Conservation (phyloP, 352 stramenopile genomes). For the Pythium chondricola region DNA sequence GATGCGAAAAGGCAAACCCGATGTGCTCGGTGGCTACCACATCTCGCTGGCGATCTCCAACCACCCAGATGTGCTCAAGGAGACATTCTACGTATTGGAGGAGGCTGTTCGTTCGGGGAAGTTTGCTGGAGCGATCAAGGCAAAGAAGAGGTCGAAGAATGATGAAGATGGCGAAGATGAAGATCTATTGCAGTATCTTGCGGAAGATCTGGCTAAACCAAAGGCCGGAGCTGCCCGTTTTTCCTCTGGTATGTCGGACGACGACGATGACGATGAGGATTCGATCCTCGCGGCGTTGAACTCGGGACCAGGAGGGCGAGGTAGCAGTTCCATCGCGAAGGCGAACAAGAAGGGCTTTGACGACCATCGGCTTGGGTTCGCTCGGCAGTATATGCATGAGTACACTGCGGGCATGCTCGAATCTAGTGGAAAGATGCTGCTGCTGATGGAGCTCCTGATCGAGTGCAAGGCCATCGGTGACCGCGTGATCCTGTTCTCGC, state of each 20-base stretch:
- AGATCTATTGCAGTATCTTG: constrained; percentile 32
- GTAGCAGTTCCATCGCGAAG: not conserved
- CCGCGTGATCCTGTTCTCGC: constrained; percentile 86
- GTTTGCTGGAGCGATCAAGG: constrained; percentile 26
- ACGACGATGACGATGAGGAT: constrained; percentile 27
- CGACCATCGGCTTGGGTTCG: constrained; percentile 69
- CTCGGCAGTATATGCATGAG: constrained; percentile 43
- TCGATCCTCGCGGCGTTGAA: constrained; percentile 35
- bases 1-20: constrained; percentile 40
- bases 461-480: constrained; percentile 67
- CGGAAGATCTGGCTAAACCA: not conserved
- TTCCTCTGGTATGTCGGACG: constrained; percentile 13
- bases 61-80: constrained; percentile 75
- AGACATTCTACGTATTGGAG: constrained; percentile 61
- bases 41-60: constrained; percentile 86
- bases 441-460: constrained; percentile 74
- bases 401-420: constrained; percentile 52
- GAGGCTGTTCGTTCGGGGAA: constrained; percentile 38
- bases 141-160: not conserved
- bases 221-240: not conserved
- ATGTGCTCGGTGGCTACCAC: constrained; percentile 82
- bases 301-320: not conserved
- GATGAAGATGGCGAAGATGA: constrained; percentile 41
- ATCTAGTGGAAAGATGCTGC: constrained; percentile 83
- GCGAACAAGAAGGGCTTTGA: not conserved